A percentile compares a stretch with the other conserved stretches of the same genome.
These are phyloP conservation scores for Pistacia integerrima DNA, from an alignment of 345 rosid genomes.

Conservation along the genomic window DNA sequence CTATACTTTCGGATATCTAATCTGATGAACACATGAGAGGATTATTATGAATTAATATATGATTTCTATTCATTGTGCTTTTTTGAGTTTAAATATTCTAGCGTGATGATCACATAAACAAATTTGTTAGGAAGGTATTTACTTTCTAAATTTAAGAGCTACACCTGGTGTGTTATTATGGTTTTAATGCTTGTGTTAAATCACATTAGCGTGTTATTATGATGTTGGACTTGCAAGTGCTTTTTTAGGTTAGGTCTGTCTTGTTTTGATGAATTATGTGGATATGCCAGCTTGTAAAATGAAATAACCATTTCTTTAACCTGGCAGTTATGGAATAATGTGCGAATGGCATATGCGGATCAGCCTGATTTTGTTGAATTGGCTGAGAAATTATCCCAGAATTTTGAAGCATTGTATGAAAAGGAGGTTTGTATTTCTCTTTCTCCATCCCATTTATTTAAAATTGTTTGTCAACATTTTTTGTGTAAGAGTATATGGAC, in stretches of 20 bases:
- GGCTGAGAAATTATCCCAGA: slow-evolving; percentile 66
- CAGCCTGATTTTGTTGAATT: slow-evolving; percentile 76
- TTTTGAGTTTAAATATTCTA: neutral
- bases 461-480: neutral
- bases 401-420: slow-evolving; percentile 67
- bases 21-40: neutral
- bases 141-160: slow-evolving; percentile 2
- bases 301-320: slow-evolving; percentile 34
- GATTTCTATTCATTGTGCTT: neutral
- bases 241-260: slow-evolving; percentile 16
- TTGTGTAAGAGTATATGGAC: neutral
- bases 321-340: slow-evolving; percentile 82
- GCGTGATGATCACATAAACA: neutral
- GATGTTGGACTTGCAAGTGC: slow-evolving; percentile 4
- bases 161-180: no score
- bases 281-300: slow-evolving; percentile 13
- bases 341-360: slow-evolving; percentile 61
- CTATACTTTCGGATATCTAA: neutral
- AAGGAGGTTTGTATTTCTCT: slow-evolving; percentile 62
- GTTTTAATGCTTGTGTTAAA: slow-evolving; percentile 4
- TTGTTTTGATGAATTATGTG: slow-evolving; percentile 1
- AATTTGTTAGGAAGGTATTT: neutral
- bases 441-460: slow-evolving; percentile 4
- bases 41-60: neutral
- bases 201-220: slow-evolving; percentile 12